Evolutionary conservation across 129 eudicot species (phyloP), one percentile per base, ranked within the genome.

Genomic region (Glebionis coronaria): DNA sequence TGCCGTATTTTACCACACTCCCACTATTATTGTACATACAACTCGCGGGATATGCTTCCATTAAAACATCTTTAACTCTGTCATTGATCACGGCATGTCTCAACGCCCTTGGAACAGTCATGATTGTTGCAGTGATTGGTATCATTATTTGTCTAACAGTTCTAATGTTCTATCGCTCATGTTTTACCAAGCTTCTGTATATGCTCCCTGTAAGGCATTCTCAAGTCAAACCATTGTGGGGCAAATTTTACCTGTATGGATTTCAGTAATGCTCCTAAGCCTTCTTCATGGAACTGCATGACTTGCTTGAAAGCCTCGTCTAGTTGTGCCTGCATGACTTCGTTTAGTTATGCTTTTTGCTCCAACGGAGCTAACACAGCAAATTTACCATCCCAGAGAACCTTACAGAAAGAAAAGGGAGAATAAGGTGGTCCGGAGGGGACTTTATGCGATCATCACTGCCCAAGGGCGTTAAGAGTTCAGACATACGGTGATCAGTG

Each of bases 61-160:
- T 82, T n/a, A 49, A 61, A 68, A 82, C 88, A 0, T 86, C 88
- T 5, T 57, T 86, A 40, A 82, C 88, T 1, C 83, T 86, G 8
- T 86, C 93, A 23, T 76, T 86, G n/a, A 55, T 86, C 63, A 86
- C 93, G 0, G 76, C 93, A 0, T 86, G 93, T 5, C 84, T 86
- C 8, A 86, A 86, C 55, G 84, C 88, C 1, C 5, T 80, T 0
- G 93, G 93, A 12, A 80, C 88, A 3, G 69, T 86, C 7, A 80
- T 86, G 93, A 68, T 86, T 3, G 56, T 86, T 29, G 77, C 88
- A 12, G 80, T 86, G 85, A 46, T 77, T 29, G 83, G 85, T 16
- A 77, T 82, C 61, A 80, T 86, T 60, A 29, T 44, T 12, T 86
- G 88, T 63, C 81, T 82, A 2, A 73, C 80, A 0, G 78, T 66